Evolutionary conservation across 2,329 filamentous ascomycete genomes (phyloP).

Genomic region (Colletotrichum sp.): DNA sequence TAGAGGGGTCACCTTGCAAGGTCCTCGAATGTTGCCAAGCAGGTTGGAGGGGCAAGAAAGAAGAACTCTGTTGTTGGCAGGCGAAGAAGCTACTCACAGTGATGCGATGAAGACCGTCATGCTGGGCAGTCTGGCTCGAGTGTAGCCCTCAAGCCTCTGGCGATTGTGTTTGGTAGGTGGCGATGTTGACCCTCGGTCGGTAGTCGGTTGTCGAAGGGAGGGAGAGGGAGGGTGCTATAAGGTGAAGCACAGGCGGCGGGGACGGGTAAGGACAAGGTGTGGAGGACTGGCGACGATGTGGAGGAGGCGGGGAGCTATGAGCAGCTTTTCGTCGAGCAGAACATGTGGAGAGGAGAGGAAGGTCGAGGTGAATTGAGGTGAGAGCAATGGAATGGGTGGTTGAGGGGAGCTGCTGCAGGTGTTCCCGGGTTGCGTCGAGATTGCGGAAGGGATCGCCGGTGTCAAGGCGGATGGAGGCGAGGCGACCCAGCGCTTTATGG

Average conservation of each 20-base stretch:
- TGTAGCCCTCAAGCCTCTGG: background rate
- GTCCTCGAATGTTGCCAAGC: background rate
- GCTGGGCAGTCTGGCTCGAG: slow-evolving; percentile 28
- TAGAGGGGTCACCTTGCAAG: background rate
- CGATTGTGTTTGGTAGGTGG: background rate
- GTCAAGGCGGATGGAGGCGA: background rate
- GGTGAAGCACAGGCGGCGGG: background rate
- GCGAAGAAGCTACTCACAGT: slow-evolving; percentile 40
- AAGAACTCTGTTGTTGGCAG: background rate
- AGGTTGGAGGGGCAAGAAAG: background rate
- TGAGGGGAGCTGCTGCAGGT: background rate
- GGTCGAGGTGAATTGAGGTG: background rate
- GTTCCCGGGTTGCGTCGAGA: background rate
- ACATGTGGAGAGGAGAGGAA: background rate
- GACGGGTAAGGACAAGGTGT: background rate
- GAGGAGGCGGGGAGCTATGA: background rate
- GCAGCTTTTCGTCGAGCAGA: background rate
- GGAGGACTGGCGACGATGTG: background rate
- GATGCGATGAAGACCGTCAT: slow-evolving; percentile 59
- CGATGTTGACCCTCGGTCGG: background rate
- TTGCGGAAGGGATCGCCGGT: slow-evolving; percentile 5
- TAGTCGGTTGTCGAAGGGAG: background rate
- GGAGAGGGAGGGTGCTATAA: background rate
- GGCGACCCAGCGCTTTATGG: background rate
- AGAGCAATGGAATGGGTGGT: background rate